phyloP scores from a whole-genome alignment of 495 filamentous ascomycete genomes.

The Penicillium bovifimosum region DNA sequence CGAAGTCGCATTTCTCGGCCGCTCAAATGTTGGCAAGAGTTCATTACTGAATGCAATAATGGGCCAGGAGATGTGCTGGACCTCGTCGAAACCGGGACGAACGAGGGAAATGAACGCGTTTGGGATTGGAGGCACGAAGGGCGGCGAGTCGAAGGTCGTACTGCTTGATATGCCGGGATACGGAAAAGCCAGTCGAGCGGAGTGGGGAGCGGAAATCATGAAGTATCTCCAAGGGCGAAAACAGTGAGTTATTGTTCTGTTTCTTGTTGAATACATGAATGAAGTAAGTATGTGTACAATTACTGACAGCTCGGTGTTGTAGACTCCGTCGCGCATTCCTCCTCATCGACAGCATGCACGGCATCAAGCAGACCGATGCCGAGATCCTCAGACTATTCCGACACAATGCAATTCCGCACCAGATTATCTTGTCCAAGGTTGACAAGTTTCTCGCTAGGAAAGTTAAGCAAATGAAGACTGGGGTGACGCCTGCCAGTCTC shows the following conservation, averaged over 20 bases:
- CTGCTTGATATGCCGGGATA: constrained; percentile 95
- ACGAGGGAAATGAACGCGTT: constrained; percentile 84
- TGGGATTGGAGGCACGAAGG: constrained; percentile 58
- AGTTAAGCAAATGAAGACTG: constrained; percentile 27
- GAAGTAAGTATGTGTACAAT: background rate
- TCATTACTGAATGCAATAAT: constrained; percentile 81
- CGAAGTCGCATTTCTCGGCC: constrained; percentile 70
- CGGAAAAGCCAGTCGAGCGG: constrained; percentile 64
- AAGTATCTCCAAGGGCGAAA: constrained; percentile 71
- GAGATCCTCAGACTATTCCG: constrained; percentile 61
- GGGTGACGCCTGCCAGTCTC: constrained; percentile 24
- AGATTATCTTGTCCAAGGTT: constrained; percentile 79
- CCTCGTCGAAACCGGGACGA: constrained; percentile 65
- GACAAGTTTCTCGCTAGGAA: constrained; percentile 51
- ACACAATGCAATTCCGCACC: constrained; percentile 57
- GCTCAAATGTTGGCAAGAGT: constrained; percentile 91
- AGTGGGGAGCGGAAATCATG: constrained; percentile 82
- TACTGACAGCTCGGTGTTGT: background rate
- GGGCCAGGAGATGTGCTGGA: constrained; percentile 52
- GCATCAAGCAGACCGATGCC: constrained; percentile 69
- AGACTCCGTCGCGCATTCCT: constrained; percentile 72
- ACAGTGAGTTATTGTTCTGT: constrained; percentile 48
- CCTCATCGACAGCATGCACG: constrained; percentile 73
- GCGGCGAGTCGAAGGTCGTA: constrained; percentile 50
- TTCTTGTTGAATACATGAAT: background rate